A percentile compares a stretch with the other conserved stretches of the same genome.
These are phyloP conservation scores for Salix dunnii DNA, from an alignment of 345 rosid genomes.

Conservation along the genomic window DNA sequence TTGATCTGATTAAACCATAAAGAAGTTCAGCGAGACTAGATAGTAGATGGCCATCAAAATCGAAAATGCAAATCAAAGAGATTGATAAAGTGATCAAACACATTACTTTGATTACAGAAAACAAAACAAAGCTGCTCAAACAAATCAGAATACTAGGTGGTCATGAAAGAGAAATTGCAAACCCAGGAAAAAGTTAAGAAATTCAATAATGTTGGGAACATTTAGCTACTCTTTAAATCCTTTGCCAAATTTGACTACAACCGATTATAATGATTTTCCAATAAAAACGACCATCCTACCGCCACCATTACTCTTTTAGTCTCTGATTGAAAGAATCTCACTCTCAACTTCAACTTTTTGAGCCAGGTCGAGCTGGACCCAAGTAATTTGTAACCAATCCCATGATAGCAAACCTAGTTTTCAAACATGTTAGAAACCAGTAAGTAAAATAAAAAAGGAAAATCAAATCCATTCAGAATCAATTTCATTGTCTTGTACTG, in stretches of 20 bases:
- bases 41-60: too few relatives aligned
- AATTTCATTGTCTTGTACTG: neutral
- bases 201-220: neutral
- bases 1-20: too few relatives aligned
- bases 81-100: too few relatives aligned
- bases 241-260: neutral
- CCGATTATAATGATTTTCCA: neutral
- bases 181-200: neutral
- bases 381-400: constrained; percentile 92
- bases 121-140: neutral
- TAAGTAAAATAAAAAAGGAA: neutral
- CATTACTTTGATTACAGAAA: neutral
- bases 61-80: too few relatives aligned
- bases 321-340: constrained; percentile 1
- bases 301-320: neutral
- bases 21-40: too few relatives aligned
- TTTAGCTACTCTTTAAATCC: neutral
- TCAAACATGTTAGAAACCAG: neutral
- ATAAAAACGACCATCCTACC: neutral
- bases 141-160: neutral
- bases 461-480: neutral
- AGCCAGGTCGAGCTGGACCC: constrained; percentile 71
- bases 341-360: constrained; percentile 46
- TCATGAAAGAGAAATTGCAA: neutral
- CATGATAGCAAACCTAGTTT: constrained; percentile 92